These are phyloP conservation scores for Lasiodiplodia citricola DNA, from an alignment of 2,329 filamentous ascomycete species.

Conservation along the genomic window DNA sequence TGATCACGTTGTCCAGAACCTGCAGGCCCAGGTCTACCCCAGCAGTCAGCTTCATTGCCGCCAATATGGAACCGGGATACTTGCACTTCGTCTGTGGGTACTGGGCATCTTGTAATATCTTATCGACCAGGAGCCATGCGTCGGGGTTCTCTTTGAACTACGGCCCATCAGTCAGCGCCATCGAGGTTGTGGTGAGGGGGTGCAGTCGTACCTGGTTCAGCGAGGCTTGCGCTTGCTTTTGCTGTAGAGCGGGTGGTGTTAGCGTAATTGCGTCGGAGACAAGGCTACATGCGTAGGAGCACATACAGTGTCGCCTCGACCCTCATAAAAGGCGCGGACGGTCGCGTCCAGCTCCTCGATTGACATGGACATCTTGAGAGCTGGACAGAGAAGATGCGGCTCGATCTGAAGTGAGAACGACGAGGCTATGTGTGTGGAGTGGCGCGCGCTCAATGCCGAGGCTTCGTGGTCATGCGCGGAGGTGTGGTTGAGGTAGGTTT, in stretches of 20 bases:
- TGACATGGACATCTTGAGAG: constrained; percentile 64
- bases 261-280: constrained; percentile 33
- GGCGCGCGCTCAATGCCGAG: constrained; percentile 26
- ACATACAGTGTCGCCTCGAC: constrained; percentile 87
- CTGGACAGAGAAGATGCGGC: constrained; percentile 19
- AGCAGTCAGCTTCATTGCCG: constrained; percentile 30
- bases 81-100: constrained; percentile 96
- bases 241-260: constrained; percentile 60
- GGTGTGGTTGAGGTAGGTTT: constrained; percentile 22
- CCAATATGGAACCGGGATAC: constrained; percentile 42
- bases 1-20: constrained; percentile 96
- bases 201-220: constrained; percentile 78
- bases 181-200: constrained; percentile 5
- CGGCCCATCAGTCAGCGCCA: constrained; percentile 26
- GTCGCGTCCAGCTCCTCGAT: constrained; percentile 96
- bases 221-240: constrained; percentile 93
- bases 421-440: constrained; percentile 2
- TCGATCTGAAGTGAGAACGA: constrained; percentile 4
- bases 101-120: constrained; percentile 90
- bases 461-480: constrained; percentile 23
- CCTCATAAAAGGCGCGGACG: constrained; percentile 97
- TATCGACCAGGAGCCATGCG: constrained; percentile 95
- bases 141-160: constrained; percentile 99
- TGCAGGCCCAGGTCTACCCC: constrained; percentile 83
- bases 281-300: constrained; percentile 24